Percentiles rank a stretch among this genome's conserved stretches.
Evolutionary conservation across 2,329 filamentous ascomycete genomes (phyloP).

Genomic region (Kalaharituber pfeilii): DNA sequence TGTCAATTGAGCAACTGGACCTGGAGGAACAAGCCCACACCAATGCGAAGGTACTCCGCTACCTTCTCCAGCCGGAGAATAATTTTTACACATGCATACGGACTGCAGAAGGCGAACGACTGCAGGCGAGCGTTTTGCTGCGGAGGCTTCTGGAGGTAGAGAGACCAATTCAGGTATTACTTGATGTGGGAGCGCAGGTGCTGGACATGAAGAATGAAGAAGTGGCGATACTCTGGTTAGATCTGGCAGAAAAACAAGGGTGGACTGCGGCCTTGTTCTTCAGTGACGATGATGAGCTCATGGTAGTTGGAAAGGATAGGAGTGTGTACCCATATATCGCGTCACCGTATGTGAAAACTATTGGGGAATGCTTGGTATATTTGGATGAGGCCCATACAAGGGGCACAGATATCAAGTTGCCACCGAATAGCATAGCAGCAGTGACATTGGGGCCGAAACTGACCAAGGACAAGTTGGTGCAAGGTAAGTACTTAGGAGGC

Average conservation of each 20-base stretch:
- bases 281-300: constrained; percentile 37
- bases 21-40: constrained; percentile 40
- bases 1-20: constrained; percentile 44
- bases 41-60: constrained; percentile 45
- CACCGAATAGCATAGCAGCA: constrained; percentile 42
- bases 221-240: constrained; percentile 38
- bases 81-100: constrained; percentile 30
- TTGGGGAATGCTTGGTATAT: constrained; percentile 46
- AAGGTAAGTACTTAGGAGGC: constrained; percentile 39
- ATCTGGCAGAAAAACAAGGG: not conserved
- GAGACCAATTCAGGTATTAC: constrained; percentile 31
- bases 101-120: constrained; percentile 11
- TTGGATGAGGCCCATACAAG: constrained; percentile 55
- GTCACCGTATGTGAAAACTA: constrained; percentile 40
- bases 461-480: constrained; percentile 51
- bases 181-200: constrained; percentile 48
- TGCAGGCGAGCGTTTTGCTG: constrained; percentile 37
- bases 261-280: constrained; percentile 40
- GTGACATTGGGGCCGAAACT: constrained; percentile 49
- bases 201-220: constrained; percentile 41
- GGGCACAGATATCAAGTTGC: constrained; percentile 50
- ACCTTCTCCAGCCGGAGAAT: constrained; percentile 38
- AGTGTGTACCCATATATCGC: constrained; percentile 34
- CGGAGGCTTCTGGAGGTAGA: not conserved
- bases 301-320: constrained; percentile 35